Evolutionary conservation across 495 filamentous ascomycete species (phyloP).

Genomic region (Immersiella caudata): DNA sequence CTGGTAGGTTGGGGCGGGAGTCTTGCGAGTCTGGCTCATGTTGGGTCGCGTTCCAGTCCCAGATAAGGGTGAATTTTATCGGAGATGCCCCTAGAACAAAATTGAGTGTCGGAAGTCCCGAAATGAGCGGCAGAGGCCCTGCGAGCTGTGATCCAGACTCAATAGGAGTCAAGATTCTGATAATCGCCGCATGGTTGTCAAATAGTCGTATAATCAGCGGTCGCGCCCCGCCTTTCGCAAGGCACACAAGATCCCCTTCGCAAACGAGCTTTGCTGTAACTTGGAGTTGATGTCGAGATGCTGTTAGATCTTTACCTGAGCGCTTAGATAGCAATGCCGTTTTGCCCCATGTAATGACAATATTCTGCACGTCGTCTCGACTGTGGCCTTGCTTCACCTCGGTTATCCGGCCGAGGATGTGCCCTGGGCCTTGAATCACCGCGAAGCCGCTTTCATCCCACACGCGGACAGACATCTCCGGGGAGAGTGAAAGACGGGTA

Average conservation of each 20-base stretch:
- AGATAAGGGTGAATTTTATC: not conserved
- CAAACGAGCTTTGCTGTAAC: not conserved
- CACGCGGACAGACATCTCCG: not conserved
- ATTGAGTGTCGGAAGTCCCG: not conserved
- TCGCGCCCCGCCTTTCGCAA: too few relatives aligned
- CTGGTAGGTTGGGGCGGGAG: not conserved
- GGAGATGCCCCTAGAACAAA: not conserved
- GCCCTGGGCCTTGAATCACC: constrained; percentile 3
- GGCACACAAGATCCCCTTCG: too few relatives aligned
- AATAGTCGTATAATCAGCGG: too few relatives aligned
- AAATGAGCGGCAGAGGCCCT: not conserved
- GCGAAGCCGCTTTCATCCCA: constrained; percentile 1
- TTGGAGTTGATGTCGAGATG: not conserved
- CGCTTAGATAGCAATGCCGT: not conserved
- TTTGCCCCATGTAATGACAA: not conserved
- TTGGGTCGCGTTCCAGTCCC: not conserved
- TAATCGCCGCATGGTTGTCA: too few relatives aligned
- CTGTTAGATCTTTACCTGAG: too few relatives aligned
- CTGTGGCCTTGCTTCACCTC: not conserved
- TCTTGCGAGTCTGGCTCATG: not conserved
- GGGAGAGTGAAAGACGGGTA: not conserved
- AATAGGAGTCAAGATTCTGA: too few relatives aligned
- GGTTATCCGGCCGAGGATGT: constrained; percentile 1
- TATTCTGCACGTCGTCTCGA: not conserved
- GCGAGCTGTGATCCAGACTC: constrained; percentile 4